A percentile compares a stretch with the other conserved stretches of the same genome.
Conservation (phyloP, 768 basidiomycete species). For the Naganishia kalamii region DNA sequence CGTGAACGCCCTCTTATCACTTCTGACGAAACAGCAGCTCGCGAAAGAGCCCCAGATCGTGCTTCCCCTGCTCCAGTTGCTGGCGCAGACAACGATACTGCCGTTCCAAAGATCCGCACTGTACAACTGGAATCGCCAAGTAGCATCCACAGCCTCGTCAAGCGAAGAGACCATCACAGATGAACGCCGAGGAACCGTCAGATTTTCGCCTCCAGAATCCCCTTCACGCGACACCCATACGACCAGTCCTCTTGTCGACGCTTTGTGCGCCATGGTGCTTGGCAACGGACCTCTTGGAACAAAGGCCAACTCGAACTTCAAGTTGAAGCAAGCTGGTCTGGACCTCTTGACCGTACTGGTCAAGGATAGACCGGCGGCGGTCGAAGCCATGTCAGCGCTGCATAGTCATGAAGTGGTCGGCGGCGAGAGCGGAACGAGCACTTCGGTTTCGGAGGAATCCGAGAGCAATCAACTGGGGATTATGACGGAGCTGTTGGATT, state of each 20-base stretch:
- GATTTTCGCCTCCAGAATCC: background rate
- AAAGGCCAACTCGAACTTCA: slow-evolving; percentile 18
- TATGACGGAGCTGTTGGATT: slow-evolving; percentile 61
- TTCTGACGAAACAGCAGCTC: slow-evolving; percentile 23
- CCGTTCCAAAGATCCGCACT: slow-evolving; percentile 39
- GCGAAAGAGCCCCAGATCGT: slow-evolving; percentile 30
- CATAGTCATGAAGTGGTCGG: background rate
- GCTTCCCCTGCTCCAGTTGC: slow-evolving; percentile 41
- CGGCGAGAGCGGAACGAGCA: slow-evolving; percentile 47
- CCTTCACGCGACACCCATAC: background rate
- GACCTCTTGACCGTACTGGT: slow-evolving; percentile 38
- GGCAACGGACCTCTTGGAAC: slow-evolving; percentile 3
- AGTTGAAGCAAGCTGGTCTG: slow-evolving; percentile 39
- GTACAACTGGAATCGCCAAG: background rate
- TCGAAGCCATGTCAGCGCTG: slow-evolving; percentile 8
- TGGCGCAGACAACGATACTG: slow-evolving; percentile 35
- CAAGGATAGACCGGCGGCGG: slow-evolving; percentile 31
- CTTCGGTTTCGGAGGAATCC: slow-evolving; percentile 47
- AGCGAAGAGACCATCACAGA: no score
- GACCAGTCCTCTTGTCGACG: background rate
- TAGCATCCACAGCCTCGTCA: background rate
- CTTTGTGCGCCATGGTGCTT: background rate
- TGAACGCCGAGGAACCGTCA: background rate
- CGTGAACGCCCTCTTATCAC: slow-evolving; percentile 31
- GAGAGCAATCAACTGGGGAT: slow-evolving; percentile 57